Base-by-base conservation (phyloP, 2,329 filamentous ascomycete genomes). In the Sarocladium strictum region DNA sequence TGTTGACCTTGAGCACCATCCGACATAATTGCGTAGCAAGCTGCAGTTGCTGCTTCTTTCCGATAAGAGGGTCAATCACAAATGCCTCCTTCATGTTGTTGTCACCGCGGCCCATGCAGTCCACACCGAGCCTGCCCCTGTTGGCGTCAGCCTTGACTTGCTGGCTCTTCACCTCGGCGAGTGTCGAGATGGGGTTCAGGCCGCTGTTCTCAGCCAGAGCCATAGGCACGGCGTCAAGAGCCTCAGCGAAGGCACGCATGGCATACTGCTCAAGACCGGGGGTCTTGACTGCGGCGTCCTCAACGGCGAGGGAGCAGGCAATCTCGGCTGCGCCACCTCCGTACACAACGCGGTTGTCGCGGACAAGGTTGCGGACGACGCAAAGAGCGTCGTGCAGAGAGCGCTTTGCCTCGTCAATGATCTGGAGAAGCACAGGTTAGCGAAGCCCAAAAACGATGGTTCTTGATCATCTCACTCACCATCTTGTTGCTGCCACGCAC, bases 401-500 rank as follows among this genome's bases (percentile, higher is more conserved):
- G 64, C 95, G 86, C 78, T 97, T 97, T 54, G 95, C 95, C 74
- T 99, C 95, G 68, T 99, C 95, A 69, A 99, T 97, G 71, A 99
- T 96, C 89, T 95, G 61, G 11, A 24, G n/a, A 14, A 24, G 47
- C n/a, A 57, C 69, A 56, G 68, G 61, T 52, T 26, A 51, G 47
- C 11, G 21, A n/a, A n/a, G n/a, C n/a, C 14, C 12, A 21, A 11
- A 21, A 17, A 29, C 29, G 11, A 12, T 27, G 23, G 26, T 19
- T 10, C 11, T 10, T 5, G 9, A 10, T 3, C 9, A 10, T 5
- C n/a, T 7, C 43, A 72, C 80, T 68, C 73, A 93, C 90, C 94
- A 99, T 99, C 81, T 97, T 99, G 83, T 99, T 99, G 79, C 91
- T 96, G 66, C 94, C 94, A 66, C 94, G 83, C 57, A 99, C 89